These are phyloP conservation scores for Backusella sp. DNA, from an alignment of 192 early-diverging fungal species.

Conservation along the genomic window DNA sequence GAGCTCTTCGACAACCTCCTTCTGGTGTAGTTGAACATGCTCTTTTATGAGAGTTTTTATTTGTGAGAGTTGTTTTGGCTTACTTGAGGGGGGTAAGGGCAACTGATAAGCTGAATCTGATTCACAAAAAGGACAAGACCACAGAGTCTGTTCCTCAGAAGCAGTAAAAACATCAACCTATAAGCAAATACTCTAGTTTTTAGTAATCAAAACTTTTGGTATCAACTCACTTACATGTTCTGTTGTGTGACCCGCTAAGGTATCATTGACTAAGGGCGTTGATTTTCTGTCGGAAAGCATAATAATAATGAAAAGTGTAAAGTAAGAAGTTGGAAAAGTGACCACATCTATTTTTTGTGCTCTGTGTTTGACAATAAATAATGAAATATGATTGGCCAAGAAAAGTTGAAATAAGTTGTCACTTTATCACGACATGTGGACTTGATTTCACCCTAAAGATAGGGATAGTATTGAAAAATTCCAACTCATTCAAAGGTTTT, in stretches of 20 bases:
- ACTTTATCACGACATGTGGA: too few species aligned
- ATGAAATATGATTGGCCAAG: too few species aligned
- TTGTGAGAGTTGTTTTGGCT: background rate
- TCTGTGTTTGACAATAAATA: too few species aligned
- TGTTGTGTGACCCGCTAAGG: background rate
- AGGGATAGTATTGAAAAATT: too few species aligned
- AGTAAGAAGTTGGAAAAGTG: background rate
- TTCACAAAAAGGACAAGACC: background rate
- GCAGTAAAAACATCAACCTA: background rate
- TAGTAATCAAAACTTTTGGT: background rate
- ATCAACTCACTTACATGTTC: background rate
- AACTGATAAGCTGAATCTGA: background rate
- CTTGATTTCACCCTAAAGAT: too few species aligned
- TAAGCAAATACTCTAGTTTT: background rate
- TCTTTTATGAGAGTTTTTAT: background rate
- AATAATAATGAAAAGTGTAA: too few species aligned
- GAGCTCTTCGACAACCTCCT: background rate
- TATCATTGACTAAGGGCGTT: background rate
- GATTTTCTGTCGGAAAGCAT: background rate
- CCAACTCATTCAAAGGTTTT: too few species aligned
- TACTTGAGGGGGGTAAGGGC: background rate
- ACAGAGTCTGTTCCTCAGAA: background rate
- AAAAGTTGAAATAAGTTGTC: too few species aligned
- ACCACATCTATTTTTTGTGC: too few species aligned
- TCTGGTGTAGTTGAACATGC: background rate